phyloP scores from a whole-genome alignment of 352 stramenopile species.

The Pythium myriotylum region DNA sequence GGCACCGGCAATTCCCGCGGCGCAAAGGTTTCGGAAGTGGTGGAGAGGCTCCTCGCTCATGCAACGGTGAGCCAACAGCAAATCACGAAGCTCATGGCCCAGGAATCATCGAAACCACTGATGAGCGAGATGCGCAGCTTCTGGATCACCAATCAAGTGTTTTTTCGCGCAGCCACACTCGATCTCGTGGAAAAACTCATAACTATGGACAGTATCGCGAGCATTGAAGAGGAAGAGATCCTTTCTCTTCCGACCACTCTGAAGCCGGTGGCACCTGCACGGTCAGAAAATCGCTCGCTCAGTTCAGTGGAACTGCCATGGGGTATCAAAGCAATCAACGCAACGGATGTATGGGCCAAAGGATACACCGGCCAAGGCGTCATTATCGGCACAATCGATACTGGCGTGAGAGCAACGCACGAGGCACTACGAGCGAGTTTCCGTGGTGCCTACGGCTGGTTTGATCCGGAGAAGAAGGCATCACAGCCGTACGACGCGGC shows the following conservation, averaged over 20 bases:
- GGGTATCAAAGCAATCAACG: too few species aligned
- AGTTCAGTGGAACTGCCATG: too few species aligned
- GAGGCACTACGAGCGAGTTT: slow-evolving; percentile 6
- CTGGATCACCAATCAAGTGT: slow-evolving; percentile 23
- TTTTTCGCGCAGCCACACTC: slow-evolving; percentile 8
- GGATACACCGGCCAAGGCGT: slow-evolving; percentile 20
- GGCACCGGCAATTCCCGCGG: slow-evolving; percentile 10
- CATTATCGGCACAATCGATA: slow-evolving; percentile 28
- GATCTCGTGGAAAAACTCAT: slow-evolving; percentile 24
- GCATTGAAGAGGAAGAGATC: slow-evolving; percentile 2
- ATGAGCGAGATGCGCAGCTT: slow-evolving; percentile 1
- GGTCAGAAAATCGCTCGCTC: too few species aligned
- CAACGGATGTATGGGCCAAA: slow-evolving; percentile 13
- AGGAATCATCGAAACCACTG: neutral
- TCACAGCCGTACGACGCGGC: slow-evolving; percentile 21
- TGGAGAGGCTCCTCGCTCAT: slow-evolving; percentile 10
- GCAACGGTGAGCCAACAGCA: slow-evolving; percentile 4
- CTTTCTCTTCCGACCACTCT: too few species aligned
- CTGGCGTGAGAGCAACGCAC: slow-evolving; percentile 28
- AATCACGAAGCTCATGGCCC: slow-evolving; percentile 3
- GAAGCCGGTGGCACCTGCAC: slow-evolving; percentile 3
- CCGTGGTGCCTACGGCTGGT: slow-evolving; percentile 13
- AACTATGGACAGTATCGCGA: slow-evolving; percentile 7
- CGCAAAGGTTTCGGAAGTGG: too few species aligned
- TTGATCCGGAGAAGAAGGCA: slow-evolving; percentile 23